phyloP scores from a whole-genome alignment of 768 basidiomycete species.

The Tylopilus rubrobrunneus region DNA sequence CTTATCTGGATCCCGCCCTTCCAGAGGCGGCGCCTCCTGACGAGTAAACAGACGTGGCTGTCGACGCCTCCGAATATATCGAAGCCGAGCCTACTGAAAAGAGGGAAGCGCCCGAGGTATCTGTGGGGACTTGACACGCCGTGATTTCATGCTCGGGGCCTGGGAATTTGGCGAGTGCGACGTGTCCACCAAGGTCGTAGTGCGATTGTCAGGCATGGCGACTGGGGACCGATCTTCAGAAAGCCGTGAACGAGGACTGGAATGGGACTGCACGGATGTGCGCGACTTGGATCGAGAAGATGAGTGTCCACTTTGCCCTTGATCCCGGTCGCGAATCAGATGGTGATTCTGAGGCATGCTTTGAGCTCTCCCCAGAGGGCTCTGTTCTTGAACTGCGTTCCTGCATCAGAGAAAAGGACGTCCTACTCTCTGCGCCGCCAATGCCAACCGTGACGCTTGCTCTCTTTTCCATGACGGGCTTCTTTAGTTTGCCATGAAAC shows the following conservation, averaged over 20 bases:
- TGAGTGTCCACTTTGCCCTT: conserved; percentile 15
- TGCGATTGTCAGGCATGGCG: neutral
- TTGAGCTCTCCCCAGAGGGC: conserved; percentile 1
- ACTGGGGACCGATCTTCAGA: conserved; percentile 11
- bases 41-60: conserved; percentile 22
- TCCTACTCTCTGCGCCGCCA: conserved; percentile 5
- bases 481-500: conserved; percentile 74
- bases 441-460: conserved; percentile 12
- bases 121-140: conserved; percentile 18
- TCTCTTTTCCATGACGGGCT: conserved; percentile 73
- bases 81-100: conserved; percentile 27
- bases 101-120: conserved; percentile 27
- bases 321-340: conserved; percentile 18
- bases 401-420: conserved; percentile 19
- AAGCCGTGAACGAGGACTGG: conserved; percentile 13
- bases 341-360: conserved; percentile 15
- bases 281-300: conserved; percentile 13
- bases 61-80: conserved; percentile 27
- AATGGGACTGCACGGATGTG: conserved; percentile 13
- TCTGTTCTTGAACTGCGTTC: neutral
- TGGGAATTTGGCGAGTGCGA: neutral
- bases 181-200: conserved; percentile 1
- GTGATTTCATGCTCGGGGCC: neutral
- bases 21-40: conserved; percentile 3
- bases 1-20: conserved; percentile 6